Evolutionary conservation across 1,284 basidiomycete genomes (phyloP).

Genomic region (Sporisorium exsertum): DNA sequence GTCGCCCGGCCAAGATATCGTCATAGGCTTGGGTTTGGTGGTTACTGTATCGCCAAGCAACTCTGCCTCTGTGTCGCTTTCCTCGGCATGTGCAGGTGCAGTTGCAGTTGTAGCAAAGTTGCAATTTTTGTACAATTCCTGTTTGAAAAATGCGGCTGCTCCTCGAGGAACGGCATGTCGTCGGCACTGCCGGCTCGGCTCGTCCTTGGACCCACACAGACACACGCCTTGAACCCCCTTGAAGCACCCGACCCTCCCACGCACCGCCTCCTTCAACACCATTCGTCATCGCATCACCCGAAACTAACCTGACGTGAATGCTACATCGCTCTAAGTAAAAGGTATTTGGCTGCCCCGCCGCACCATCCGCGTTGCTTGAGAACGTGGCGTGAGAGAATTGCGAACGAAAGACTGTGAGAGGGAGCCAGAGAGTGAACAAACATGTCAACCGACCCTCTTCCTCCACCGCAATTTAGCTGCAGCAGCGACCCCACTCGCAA

Average conservation of each 20-base stretch:
- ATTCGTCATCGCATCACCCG: conserved; percentile 5
- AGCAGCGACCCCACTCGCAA: neutral
- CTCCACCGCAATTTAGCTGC: neutral
- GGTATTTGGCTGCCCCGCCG: too few species aligned
- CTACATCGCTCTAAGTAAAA: too few species aligned
- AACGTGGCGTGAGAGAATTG: too few species aligned
- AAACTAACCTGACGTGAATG: neutral
- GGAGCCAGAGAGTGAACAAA: neutral
- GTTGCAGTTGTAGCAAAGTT: too few species aligned
- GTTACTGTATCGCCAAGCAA: conserved; percentile 4
- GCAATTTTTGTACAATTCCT: neutral
- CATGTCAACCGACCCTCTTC: neutral
- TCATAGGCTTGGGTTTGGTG: neutral
- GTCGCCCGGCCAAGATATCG: conserved; percentile 7
- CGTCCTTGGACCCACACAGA: neutral
- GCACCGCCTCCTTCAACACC: neutral
- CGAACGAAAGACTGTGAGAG: too few species aligned
- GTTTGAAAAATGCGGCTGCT: neutral
- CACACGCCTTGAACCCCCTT: neutral
- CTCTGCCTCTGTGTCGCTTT: neutral
- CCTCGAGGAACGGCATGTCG: neutral
- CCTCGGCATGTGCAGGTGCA: conserved; percentile 2
- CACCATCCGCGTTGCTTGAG: too few species aligned
- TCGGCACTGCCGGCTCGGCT: conserved; percentile 3
- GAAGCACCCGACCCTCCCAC: neutral